Base-by-base conservation (phyloP, 1,284 basidiomycete genomes). In the Ganoderma lingzhi region DNA sequence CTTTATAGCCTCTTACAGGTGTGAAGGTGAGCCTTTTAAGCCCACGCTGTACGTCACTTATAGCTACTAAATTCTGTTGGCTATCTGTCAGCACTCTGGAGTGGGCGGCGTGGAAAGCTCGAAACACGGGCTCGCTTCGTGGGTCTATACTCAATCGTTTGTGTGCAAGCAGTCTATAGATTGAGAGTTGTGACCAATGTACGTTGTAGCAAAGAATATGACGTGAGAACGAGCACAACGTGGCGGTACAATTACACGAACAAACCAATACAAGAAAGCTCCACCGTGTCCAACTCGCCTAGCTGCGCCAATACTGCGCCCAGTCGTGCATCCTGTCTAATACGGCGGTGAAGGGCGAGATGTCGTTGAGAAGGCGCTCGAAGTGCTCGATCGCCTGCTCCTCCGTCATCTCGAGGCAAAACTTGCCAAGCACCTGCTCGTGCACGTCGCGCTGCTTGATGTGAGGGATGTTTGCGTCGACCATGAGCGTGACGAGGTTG, bases 351-450 rank as follows among this genome's bases (percentile, higher is more conserved):
- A 99, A 89, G 80, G 98, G 97, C 45, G 95, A 96, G 2, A 96
- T 98, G 78, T 99, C 97, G 77, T 97, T 98, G 71, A 99, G 81
- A 66, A 99, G 80, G 37, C 91, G 89, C 82, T 99, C 97, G 76
- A 99, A 98, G 79, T 97, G 95, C 81, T 97, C 95, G 81, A 99
- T 97, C 8, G 98, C 98, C 78, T 98, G 95, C 79, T 98, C 96
- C 81, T 98, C 96, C 1, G 93, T 94, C 56, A 99, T 84, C 78
- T 98, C 95, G 65, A 99, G 84, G 76, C 96, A 87, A 80, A 99
- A 99, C 83, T 99, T 99, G 75, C 99, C 97, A 78, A 98, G 95
- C 19, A 99, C 92, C 82, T 97, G 91, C 74, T 90, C 90, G 71
- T 91, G 89, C 4, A 95, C 92, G 76, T 94, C 92, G n/a, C 92